Evolutionary conservation across 305 asterid species (phyloP).

Genomic region (Ajuga reptans): DNA sequence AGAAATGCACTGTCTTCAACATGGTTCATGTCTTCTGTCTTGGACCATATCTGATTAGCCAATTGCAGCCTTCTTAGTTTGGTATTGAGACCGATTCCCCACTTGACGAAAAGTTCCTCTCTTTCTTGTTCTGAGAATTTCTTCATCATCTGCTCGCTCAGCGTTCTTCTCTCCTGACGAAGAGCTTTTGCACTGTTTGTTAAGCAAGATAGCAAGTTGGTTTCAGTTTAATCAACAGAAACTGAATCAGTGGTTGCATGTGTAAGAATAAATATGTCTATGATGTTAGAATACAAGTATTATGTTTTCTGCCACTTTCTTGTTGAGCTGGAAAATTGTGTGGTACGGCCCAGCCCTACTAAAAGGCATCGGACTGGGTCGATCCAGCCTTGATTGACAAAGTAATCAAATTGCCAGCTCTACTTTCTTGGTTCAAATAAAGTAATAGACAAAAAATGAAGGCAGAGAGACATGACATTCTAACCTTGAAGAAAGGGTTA

Average conservation of each 20-base stretch:
- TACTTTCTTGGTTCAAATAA: not conserved
- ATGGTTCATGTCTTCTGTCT: constrained; percentile 53
- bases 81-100: constrained; percentile 57
- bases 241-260: too few relatives aligned
- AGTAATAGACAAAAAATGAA: not conserved
- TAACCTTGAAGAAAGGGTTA: constrained; percentile 70
- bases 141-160: constrained; percentile 67
- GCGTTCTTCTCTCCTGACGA: constrained; percentile 54
- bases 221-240: not conserved
- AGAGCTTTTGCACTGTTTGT: constrained; percentile 52
- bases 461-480: not conserved
- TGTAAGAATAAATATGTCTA: too few relatives aligned
- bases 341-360: too few relatives aligned
- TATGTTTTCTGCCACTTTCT: too few relatives aligned
- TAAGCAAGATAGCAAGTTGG: not conserved
- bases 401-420: not conserved
- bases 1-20: constrained; percentile 54
- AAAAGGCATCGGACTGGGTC: too few relatives aligned
- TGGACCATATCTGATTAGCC: constrained; percentile 54
- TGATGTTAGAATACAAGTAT: too few relatives aligned
- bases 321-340: too few relatives aligned
- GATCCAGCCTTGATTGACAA: too few relatives aligned
- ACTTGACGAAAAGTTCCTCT: constrained; percentile 47
- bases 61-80: constrained; percentile 67
- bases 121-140: constrained; percentile 57